phyloP scores from a whole-genome alignment of 1,284 basidiomycete genomes.

The Phlebopus sp. region DNA sequence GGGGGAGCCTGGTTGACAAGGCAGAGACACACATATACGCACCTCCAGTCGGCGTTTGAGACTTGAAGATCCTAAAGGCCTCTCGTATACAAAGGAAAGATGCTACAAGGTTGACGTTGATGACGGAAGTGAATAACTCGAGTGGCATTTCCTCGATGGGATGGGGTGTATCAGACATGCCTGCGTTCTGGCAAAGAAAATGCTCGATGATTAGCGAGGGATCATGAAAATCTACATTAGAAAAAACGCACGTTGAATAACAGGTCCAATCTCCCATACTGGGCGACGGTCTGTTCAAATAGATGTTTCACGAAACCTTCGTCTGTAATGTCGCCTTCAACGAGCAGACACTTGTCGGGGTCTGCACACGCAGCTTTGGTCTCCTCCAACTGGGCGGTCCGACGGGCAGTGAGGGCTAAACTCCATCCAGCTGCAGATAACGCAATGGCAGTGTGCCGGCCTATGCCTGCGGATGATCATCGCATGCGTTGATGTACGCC shows the following conservation, averaged over 20 bases:
- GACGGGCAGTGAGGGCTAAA: constrained; percentile 57
- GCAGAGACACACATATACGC: constrained; percentile 13
- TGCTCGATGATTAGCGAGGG: too few relatives aligned
- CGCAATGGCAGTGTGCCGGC: constrained; percentile 42
- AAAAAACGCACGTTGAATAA: constrained; percentile 70
- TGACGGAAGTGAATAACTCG: constrained; percentile 57
- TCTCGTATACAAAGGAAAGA: constrained; percentile 78
- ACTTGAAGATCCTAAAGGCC: constrained; percentile 72
- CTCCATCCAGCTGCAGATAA: constrained; percentile 56
- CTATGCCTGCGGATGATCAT: constrained; percentile 30
- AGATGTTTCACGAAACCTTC: constrained; percentile 59
- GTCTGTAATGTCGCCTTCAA: constrained; percentile 63
- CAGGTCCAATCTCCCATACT: constrained; percentile 73
- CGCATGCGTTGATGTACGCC: neutral
- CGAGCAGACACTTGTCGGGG: constrained; percentile 39
- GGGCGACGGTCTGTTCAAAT: constrained; percentile 52
- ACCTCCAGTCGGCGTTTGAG: constrained; percentile 71
- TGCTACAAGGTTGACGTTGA: constrained; percentile 71
- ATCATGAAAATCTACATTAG: too few relatives aligned
- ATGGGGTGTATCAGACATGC: constrained; percentile 45
- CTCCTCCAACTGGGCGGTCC: constrained; percentile 55
- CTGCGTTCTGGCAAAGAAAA: constrained; percentile 54
- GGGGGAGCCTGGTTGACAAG: too few relatives aligned
- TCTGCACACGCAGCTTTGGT: constrained; percentile 50
- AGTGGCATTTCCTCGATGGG: constrained; percentile 67